Evolutionary conservation across 2,329 filamentous ascomycete species (phyloP), one percentile per base, ranked within the genome.

Genomic region (Pyrenophora graminea): DNA sequence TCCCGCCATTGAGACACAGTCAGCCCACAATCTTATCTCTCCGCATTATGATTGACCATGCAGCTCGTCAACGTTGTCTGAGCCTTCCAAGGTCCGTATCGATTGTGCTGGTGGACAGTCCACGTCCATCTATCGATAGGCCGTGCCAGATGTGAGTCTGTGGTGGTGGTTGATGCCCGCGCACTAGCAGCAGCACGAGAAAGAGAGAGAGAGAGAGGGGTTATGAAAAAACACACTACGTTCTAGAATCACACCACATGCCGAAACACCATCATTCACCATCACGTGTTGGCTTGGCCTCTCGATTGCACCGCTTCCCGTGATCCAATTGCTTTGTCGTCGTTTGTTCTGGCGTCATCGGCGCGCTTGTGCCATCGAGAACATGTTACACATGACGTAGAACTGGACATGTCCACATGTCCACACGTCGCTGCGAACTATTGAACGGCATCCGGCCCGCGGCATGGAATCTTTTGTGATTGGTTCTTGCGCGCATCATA

Each of bases 1-100:
- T 52, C 49, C 56, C 47, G 49, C 38, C 42, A 58, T 46, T 15
- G 9, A 32, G 36, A 27, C 25, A 37, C 33, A 37, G 9, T 18
- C 13, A 15, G 21, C 33, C 23, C 47, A 41, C 43, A 39, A 15
- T 40, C 50, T 65, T 64, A 61, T 46, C 54, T 67, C 65, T 68
- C 66, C 66, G 60, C 67, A 68, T 62, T 64, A 64, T 68, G 60
- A 64, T 68, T 62, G 57, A 39, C 53, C 54, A 40, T 61, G 58
- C 54, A 57, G 51, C 58, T 49, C 49, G 51, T 55, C 51, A 30
- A 30, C 27, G 27, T 9, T 30, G 27, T 58, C 37, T 57, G 37
- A 50, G 32, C 39, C 33, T 44, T 44, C 19, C 19, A 21, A 21
- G 19, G 19, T 21, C 48, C 50, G 51, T 58, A 61, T 59, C 55